Conservation (phyloP, 345 rosid species). For the Eucalyptus rudis region DNA sequence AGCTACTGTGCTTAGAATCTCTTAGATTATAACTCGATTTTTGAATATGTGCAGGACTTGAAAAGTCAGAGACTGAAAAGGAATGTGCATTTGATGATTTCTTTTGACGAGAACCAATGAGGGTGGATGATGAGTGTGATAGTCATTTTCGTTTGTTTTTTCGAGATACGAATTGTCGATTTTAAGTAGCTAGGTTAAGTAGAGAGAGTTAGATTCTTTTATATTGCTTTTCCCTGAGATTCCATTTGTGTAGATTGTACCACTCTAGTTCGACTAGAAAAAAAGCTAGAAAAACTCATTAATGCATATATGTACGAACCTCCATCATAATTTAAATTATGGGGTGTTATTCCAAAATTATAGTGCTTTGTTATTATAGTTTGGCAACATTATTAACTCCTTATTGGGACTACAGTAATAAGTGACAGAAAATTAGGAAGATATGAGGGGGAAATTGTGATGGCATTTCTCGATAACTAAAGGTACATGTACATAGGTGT, state of each 20-base stretch:
- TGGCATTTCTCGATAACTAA: too few relatives aligned
- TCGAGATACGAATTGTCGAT: not conserved
- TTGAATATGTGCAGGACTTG: conserved; percentile 43
- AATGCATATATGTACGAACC: not conserved
- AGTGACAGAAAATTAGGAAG: not conserved
- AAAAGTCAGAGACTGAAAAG: conserved; percentile 30
- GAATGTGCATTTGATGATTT: conserved; percentile 78
- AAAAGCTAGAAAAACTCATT: not conserved
- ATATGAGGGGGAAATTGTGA: too few relatives aligned
- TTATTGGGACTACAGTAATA: not conserved
- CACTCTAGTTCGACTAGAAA: not conserved
- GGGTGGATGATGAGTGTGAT: not conserved
- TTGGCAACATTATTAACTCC: not conserved
- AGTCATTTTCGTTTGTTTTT: not conserved
- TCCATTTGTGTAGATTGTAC: not conserved
- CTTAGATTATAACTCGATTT: not conserved
- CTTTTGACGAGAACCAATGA: conserved; percentile 34
- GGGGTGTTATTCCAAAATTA: not conserved
- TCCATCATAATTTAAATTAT: not conserved
- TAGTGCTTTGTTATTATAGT: not conserved
- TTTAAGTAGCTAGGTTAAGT: not conserved
- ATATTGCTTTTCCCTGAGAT: not conserved
- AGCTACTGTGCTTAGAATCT: not conserved
- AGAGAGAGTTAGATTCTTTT: not conserved
- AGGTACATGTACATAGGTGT: too few relatives aligned